Conservation (phyloP, 345 rosid species). For the Linum tenue region DNA sequence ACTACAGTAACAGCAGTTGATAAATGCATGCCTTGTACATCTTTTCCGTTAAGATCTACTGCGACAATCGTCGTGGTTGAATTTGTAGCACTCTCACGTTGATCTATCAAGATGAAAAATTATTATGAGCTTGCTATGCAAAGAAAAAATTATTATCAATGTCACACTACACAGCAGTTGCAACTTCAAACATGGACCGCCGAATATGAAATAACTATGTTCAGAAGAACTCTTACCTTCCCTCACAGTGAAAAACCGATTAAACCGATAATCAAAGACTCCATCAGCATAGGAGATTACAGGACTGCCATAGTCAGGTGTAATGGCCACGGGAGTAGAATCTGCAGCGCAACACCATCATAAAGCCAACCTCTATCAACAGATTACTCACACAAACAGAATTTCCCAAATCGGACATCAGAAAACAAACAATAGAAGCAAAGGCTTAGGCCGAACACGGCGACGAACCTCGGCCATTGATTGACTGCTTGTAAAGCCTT, state of each 20-base stretch:
- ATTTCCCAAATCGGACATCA: neutral
- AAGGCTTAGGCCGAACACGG: neutral
- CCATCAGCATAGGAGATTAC: slow-evolving; percentile 77
- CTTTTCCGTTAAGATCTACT: slow-evolving; percentile 33
- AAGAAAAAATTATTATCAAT: neutral
- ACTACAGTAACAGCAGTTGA: neutral
- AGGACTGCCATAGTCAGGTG: slow-evolving; percentile 72
- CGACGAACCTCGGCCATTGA: slow-evolving; percentile 33
- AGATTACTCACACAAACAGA: slow-evolving; percentile 3
- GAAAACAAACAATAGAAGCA: neutral
- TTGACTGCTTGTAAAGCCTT: slow-evolving; percentile 56
- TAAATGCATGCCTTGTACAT: slow-evolving; percentile 41
- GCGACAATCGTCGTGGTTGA: slow-evolving; percentile 52
- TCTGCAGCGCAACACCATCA: slow-evolving; percentile 18
- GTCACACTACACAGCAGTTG: neutral
- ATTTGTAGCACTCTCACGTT: slow-evolving; percentile 44
- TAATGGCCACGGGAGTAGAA: slow-evolving; percentile 52
- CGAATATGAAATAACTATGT: neutral
- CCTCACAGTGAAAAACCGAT: slow-evolving; percentile 60
- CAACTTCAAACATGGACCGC: neutral
- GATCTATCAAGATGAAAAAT: slow-evolving; percentile 38
- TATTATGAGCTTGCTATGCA: slow-evolving; percentile 5
- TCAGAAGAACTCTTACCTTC: slow-evolving; percentile 46
- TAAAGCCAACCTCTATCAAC: no score
- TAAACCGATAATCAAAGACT: slow-evolving; percentile 56